phyloP scores from a whole-genome alignment of 305 asterid species.

The Salvia sclarea region DNA sequence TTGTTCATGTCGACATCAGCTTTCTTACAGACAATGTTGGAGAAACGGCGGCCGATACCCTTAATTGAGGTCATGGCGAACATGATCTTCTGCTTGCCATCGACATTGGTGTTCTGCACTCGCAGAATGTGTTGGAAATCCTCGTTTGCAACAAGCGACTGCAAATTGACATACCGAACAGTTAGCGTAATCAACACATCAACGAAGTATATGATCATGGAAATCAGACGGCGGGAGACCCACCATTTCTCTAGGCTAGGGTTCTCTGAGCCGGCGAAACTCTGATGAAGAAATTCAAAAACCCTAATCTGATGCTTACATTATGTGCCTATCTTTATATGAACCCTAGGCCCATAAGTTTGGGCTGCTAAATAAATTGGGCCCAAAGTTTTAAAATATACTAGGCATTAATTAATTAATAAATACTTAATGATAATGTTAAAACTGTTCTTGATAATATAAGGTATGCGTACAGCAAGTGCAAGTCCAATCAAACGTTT shows the following conservation, averaged over 20 bases:
- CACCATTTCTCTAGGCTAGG: conserved; percentile 19
- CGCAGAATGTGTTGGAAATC: conserved; percentile 73
- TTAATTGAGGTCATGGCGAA: conserved; percentile 75
- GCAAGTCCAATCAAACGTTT: too few relatives aligned
- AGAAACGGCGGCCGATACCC: conserved; percentile 86
- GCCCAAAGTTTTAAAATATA: neutral
- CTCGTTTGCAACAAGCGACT: conserved; percentile 66
- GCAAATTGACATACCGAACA: conserved; percentile 20
- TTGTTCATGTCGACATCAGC: conserved; percentile 90
- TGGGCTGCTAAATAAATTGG: neutral
- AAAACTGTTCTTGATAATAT: too few relatives aligned
- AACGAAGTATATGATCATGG: neutral
- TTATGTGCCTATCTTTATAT: neutral
- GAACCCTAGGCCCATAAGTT: neutral
- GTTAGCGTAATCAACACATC: neutral
- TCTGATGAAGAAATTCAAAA: neutral
- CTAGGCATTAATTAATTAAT: too few relatives aligned
- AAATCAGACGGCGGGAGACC: neutral
- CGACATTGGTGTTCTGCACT: conserved; percentile 64
- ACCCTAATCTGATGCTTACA: neutral
- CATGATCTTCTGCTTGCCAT: conserved; percentile 70
- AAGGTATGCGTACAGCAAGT: too few relatives aligned
- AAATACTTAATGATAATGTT: too few relatives aligned
- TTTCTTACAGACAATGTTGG: conserved; percentile 77
- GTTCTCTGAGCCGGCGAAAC: conserved; percentile 17